These are phyloP conservation scores for Mycena amicta DNA, from an alignment of 768 basidiomycete species.

Conservation along the genomic window DNA sequence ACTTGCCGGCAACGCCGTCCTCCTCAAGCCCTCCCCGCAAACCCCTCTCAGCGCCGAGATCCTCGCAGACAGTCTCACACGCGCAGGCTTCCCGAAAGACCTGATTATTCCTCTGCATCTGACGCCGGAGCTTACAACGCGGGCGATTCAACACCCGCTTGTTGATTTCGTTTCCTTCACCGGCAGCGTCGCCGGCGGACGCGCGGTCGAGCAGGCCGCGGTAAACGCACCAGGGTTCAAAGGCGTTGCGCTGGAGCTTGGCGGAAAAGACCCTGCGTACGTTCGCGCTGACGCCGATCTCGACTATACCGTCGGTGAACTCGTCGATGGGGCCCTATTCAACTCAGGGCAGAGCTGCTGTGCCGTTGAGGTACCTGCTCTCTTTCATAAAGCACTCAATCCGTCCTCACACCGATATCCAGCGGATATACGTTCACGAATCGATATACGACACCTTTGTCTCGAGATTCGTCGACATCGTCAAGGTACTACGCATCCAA, in stretches of 20 bases:
- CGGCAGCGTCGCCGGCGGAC: constrained; percentile 78
- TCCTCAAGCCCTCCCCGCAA: constrained; percentile 96
- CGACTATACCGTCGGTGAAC: constrained; percentile 77
- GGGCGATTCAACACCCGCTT: constrained; percentile 62
- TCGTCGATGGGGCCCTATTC: constrained; percentile 95
- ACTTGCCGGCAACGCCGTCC: constrained; percentile 85
- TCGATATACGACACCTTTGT: constrained; percentile 81
- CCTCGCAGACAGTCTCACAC: constrained; percentile 37
- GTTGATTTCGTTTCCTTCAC: constrained; percentile 91
- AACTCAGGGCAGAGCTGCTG: constrained; percentile 99
- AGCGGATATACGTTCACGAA: constrained; percentile 95
- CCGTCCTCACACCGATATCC: background rate
- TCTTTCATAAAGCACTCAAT: background rate
- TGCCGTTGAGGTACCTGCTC: constrained; percentile 70
- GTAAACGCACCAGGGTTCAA: constrained; percentile 73
- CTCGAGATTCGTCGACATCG: constrained; percentile 65
- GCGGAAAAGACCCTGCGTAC: constrained; percentile 98
- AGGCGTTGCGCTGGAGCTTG: constrained; percentile 89
- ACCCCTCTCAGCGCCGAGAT: constrained; percentile 84
- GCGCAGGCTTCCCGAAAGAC: constrained; percentile 77
- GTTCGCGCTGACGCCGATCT: constrained; percentile 87
- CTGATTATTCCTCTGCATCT: constrained; percentile 80
- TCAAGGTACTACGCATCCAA: constrained; percentile 52
- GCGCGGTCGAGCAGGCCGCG: constrained; percentile 72
- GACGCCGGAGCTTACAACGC: constrained; percentile 58